Evolutionary conservation across 1,284 basidiomycete species (phyloP), one percentile per base, ranked within the genome.

Genomic region (Takashimella koratensis): DNA sequence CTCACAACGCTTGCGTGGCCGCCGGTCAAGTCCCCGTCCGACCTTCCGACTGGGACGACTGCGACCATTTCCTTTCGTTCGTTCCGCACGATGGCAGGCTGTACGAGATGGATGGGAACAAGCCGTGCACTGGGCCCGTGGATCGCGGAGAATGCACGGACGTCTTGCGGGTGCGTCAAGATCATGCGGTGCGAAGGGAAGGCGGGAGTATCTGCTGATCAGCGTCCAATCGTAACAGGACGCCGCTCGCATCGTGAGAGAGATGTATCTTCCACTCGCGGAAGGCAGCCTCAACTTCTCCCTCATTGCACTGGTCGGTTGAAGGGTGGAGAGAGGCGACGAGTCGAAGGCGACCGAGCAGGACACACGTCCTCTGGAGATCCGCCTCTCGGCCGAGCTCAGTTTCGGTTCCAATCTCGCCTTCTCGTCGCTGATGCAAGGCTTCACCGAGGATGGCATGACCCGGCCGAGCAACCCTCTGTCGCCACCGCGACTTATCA

Each of bases 61-160:
- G 51, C 24, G 62, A 64, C 43, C 62, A 64, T 49, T 64, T 64
- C 30, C 16, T 64, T 21, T 57, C 57, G 2, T 64, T 64, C 30
- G 54, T 49, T 11, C 22, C 43, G 4, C 47, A 56, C 22, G 43
- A 43, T 5, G 60, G 56, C 0, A 36, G 52, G 22, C 23, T 64
- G 41, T 22, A 55, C 21, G 62, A 64, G 54, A 48, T 64, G 55
- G 62, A 64, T 45, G 62, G 62, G 36, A 57, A 52, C 27, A n/a
- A 13, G 45, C 58, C 58, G 11, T 49, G 62, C n/a, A 40, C 10
- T 3, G 62, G 62, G 0, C 58, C 58, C 24, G 23, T 64, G 26
- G 58, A 64, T 26, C 36, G 62, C 11, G 62, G 62, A 0, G 12
- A 23, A 13, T 30, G 51, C 5, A 43, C 19, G 12, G 51, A 57